phyloP scores from a whole-genome alignment of 495 filamentous ascomycete species.

The Podospora anserina region DNA sequence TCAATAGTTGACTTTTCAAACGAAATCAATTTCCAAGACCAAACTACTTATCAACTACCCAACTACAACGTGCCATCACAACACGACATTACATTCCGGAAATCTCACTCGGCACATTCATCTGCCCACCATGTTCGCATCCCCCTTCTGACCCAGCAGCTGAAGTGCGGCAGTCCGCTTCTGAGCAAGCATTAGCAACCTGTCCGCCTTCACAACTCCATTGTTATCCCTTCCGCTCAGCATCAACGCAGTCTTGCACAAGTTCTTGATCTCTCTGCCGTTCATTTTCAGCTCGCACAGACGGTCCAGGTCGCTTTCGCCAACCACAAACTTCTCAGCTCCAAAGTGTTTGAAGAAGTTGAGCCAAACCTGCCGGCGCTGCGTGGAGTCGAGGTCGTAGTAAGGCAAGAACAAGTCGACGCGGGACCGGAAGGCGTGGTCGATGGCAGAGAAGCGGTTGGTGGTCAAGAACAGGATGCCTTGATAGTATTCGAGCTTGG shows the following conservation, averaged over 20 bases:
- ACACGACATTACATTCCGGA: no score
- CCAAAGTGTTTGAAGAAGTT: constrained; percentile 27
- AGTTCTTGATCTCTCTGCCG: constrained; percentile 46
- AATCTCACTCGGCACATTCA: not conserved
- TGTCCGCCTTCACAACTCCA: constrained; percentile 15
- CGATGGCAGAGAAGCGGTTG: constrained; percentile 42
- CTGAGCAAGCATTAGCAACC: constrained; percentile 23
- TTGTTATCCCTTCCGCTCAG: constrained; percentile 12
- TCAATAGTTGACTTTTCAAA: no score
- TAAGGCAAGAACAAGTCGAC: constrained; percentile 47
- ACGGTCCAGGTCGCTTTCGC: constrained; percentile 24
- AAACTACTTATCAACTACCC: no score
- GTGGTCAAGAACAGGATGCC: constrained; percentile 52
- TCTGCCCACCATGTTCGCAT: constrained; percentile 7
- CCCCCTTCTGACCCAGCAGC: constrained; percentile 13
- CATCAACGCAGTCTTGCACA: constrained; percentile 40
- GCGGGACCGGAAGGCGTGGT: constrained; percentile 51
- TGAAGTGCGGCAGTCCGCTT: constrained; percentile 21
- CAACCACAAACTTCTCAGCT: constrained; percentile 22
- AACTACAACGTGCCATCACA: no score
- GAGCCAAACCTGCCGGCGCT: constrained; percentile 28
- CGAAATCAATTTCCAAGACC: not conserved
- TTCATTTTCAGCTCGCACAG: constrained; percentile 31
- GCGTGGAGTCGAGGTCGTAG: constrained; percentile 32
- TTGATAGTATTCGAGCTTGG: constrained; percentile 54